Evolutionary conservation across 306 rosid species (phyloP).

Genomic region (Neltuma alba): DNA sequence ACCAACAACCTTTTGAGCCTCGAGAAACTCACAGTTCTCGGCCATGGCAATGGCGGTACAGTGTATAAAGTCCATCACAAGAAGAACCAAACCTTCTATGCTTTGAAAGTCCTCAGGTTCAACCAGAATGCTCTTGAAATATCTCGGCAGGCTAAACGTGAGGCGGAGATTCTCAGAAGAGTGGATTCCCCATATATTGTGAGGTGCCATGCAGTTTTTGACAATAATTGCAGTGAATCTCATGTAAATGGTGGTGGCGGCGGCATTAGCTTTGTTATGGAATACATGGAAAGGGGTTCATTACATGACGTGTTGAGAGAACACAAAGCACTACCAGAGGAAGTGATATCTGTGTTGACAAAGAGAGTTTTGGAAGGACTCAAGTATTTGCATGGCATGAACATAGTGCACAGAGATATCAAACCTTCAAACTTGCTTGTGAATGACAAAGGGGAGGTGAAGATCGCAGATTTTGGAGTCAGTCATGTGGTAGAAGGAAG

Average conservation of each 20-base stretch:
- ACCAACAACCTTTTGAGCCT: constrained; percentile 54
- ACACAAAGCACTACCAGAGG: constrained; percentile 45
- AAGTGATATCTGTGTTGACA: constrained; percentile 45
- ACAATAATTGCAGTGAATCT: constrained; percentile 26
- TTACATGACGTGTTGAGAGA: constrained; percentile 50
- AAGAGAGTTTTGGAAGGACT: constrained; percentile 54
- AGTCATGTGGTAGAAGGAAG: constrained; percentile 45
- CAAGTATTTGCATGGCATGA: constrained; percentile 46
- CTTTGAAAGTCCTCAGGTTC: constrained; percentile 58
- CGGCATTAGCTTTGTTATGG: constrained; percentile 57
- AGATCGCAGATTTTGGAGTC: constrained; percentile 80
- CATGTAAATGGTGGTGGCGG: constrained; percentile 24
- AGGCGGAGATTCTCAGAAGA: constrained; percentile 63
- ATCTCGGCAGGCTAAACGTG: constrained; percentile 42
- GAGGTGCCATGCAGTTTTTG: constrained; percentile 56
- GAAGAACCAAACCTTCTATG: constrained; percentile 49
- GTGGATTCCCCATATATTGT: constrained; percentile 55
- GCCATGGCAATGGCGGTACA: constrained; percentile 63
- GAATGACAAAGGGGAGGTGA: constrained; percentile 55
- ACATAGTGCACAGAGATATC: constrained; percentile 74
- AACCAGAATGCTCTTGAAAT: constrained; percentile 29
- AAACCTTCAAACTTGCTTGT: constrained; percentile 70
- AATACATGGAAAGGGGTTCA: constrained; percentile 70
- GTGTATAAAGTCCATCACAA: constrained; percentile 66
- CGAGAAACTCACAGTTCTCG: constrained; percentile 54